A percentile compares a stretch with the other conserved stretches of the same genome.
Conservation (phyloP, 2,329 filamentous ascomycete species). For the Akanthomyces dipterigenus region DNA sequence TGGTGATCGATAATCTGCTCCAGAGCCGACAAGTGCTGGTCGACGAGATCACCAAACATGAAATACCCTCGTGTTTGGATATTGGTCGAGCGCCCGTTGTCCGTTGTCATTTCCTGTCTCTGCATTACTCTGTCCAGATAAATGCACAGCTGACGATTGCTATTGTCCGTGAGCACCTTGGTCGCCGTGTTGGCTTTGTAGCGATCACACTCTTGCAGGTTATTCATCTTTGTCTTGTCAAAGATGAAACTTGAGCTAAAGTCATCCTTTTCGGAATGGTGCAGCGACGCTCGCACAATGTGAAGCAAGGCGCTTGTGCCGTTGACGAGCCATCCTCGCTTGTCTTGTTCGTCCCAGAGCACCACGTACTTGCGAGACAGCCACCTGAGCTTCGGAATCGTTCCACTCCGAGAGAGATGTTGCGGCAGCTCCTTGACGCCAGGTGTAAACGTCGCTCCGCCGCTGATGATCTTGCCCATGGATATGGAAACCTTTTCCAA, state of each 20-base stretch:
- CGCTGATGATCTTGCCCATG: neutral
- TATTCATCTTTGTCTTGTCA: no score
- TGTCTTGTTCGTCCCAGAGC: constrained; percentile 21
- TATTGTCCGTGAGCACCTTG: no score
- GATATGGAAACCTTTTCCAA: neutral
- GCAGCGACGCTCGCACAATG: constrained; percentile 16
- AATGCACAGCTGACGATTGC: no score
- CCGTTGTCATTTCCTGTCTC: no score
- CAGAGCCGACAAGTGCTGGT: constrained; percentile 16
- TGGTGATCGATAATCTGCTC: constrained; percentile 23
- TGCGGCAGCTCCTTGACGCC: no score
- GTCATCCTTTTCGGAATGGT: no score
- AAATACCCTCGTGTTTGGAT: constrained; percentile 3
- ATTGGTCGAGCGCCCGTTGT: no score
- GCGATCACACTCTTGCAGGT: no score
- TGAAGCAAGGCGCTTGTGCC: constrained; percentile 21
- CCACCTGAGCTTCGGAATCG: constrained; percentile 15
- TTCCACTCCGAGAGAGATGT: neutral
- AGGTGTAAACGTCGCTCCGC: neutral
- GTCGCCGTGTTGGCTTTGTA: no score
- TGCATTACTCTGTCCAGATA: no score
- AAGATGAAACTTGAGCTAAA: no score
- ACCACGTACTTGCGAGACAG: constrained; percentile 16
- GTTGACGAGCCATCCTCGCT: constrained; percentile 23
- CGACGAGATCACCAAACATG: constrained; percentile 15